Evolutionary conservation across 257 asterid species (phyloP).

Genomic region (Solanum piurae): DNA sequence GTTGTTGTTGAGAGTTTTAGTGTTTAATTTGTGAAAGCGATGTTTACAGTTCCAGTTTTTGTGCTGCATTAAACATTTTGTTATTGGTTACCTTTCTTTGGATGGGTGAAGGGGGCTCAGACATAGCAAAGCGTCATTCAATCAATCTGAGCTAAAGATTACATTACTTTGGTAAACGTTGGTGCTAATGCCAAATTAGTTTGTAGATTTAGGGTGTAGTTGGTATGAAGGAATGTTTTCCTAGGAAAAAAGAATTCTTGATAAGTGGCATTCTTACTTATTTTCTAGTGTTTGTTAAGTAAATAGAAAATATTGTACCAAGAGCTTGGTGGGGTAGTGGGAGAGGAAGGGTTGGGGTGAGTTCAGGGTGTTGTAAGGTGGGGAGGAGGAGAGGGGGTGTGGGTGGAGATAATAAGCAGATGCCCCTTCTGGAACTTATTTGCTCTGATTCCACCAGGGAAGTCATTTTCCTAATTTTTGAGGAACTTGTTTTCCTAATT

Average conservation of each 20-base stretch:
- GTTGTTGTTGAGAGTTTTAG: neutral
- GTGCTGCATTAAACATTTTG: neutral
- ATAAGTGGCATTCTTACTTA: neutral
- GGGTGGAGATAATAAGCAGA: neutral
- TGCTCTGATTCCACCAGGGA: neutral
- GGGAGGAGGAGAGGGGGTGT: neutral
- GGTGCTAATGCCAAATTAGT: neutral
- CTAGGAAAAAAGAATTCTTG: neutral
- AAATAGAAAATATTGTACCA: neutral
- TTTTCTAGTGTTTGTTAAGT: neutral
- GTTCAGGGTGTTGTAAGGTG: neutral
- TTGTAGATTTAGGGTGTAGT: neutral
- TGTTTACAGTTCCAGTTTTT: neutral
- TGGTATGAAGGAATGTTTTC: neutral
- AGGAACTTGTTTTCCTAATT: neutral
- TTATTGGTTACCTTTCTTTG: neutral
- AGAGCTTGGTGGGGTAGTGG: neutral
- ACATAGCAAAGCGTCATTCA: neutral
- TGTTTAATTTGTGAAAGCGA: neutral
- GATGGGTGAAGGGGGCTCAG: neutral
- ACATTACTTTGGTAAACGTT: neutral
- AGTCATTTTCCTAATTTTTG: neutral
- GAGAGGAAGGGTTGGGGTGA: neutral
- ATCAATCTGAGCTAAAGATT: neutral
- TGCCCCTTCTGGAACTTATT: neutral